Conservation (phyloP, 164 flowering plant species). For the Vitis amurensis region DNA sequence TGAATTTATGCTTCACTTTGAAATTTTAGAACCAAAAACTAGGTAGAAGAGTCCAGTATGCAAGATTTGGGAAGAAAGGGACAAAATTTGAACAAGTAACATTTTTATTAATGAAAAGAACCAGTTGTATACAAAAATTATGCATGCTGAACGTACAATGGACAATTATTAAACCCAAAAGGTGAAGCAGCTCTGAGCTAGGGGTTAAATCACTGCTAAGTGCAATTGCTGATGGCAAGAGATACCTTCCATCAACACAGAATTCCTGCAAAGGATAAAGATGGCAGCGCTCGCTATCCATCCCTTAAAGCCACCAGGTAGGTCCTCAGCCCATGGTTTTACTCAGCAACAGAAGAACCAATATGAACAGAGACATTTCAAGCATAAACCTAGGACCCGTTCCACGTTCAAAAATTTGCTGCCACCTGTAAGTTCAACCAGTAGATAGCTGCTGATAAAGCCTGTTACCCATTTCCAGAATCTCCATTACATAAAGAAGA, state of each 20-base stretch:
- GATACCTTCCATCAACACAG: conserved; percentile 6
- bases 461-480: conserved; percentile 82
- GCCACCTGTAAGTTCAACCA: conserved; percentile 99
- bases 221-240: neutral
- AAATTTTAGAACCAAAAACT: neutral
- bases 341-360: conserved; percentile 56
- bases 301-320: neutral
- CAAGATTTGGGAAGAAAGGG: neutral
- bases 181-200: neutral
- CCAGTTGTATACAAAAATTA: conserved; percentile 8
- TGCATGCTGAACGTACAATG: neutral
- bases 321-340: conserved; percentile 29
- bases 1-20: too few relatives aligned
- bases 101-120: neutral
- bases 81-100: neutral
- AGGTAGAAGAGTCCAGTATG: neutral
- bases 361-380: conserved; percentile 43
- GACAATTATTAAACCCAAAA: neutral
- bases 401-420: conserved; percentile 48
- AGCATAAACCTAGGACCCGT: conserved; percentile 40
- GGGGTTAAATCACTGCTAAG: neutral
- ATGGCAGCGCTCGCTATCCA: neutral
- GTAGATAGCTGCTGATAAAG: conserved; percentile 97
- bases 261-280: neutral
- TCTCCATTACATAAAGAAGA: conserved; percentile 53